Evolutionary conservation across 2,329 filamentous ascomycete species (phyloP).

Genomic region (Diplodia sapinea): DNA sequence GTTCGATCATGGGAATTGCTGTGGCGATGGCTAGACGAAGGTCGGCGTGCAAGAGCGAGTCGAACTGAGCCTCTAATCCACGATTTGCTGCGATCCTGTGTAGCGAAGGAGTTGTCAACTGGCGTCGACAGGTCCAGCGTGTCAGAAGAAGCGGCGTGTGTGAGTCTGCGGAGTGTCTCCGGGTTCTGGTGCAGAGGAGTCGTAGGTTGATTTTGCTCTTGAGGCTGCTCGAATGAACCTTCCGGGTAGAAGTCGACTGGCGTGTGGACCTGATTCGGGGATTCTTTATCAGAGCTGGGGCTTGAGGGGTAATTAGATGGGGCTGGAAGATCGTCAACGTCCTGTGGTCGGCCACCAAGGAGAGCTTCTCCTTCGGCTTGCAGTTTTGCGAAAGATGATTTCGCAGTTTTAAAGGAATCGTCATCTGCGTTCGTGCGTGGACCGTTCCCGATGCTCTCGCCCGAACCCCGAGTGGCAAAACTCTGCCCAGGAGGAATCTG

Average conservation of each 20-base stretch:
- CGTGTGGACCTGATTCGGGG: constrained; percentile 5
- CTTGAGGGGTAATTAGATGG: constrained; percentile 5
- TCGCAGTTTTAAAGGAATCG: constrained; percentile 59
- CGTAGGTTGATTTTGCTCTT: background rate
- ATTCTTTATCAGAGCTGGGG: constrained; percentile 12
- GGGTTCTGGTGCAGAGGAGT: background rate
- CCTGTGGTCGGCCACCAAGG: constrained; percentile 51
- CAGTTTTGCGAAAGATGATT: constrained; percentile 55
- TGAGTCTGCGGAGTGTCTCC: background rate
- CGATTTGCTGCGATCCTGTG: constrained; percentile 42
- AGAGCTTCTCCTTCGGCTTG: constrained; percentile 60
- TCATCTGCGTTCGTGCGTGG: constrained; percentile 45
- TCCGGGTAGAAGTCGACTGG: constrained; percentile 7
- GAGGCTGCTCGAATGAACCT: background rate
- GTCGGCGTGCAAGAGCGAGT: constrained; percentile 42
- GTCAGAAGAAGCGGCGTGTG: constrained; percentile 17
- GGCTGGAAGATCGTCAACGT: constrained; percentile 30
- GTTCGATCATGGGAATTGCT: constrained; percentile 22
- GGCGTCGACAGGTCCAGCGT: constrained; percentile 32
- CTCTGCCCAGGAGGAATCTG: constrained; percentile 1
- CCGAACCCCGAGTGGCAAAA: constrained; percentile 33
- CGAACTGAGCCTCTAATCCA: constrained; percentile 47
- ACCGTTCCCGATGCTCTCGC: constrained; percentile 47
- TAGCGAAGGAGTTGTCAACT: constrained; percentile 31
- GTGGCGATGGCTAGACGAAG: constrained; percentile 21